A percentile compares a stretch with the other conserved stretches of the same genome.
Conservation (phyloP, 495 filamentous ascomycete species). For the Aspergillus homomorphus region DNA sequence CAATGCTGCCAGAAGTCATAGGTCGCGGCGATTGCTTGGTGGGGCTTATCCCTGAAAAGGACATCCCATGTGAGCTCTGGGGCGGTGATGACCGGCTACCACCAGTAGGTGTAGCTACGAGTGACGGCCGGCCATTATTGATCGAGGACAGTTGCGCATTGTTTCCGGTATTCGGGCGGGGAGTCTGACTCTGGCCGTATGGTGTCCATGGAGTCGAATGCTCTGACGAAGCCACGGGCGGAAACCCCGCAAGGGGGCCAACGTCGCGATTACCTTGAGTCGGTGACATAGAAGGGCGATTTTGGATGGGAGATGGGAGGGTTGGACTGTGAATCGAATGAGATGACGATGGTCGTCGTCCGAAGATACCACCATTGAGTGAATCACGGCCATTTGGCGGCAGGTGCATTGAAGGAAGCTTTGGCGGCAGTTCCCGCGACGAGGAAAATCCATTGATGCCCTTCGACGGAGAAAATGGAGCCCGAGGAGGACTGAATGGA, state of each 20-base stretch:
- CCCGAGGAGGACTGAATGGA: slow-evolving; percentile 36
- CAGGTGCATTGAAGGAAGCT: slow-evolving; percentile 33
- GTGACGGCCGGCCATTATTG: slow-evolving; percentile 22
- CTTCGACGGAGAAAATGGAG: slow-evolving; percentile 41
- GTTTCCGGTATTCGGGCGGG: slow-evolving; percentile 29
- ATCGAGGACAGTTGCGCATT: slow-evolving; percentile 35
- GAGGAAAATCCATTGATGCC: slow-evolving; percentile 27
- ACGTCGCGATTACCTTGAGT: slow-evolving; percentile 48
- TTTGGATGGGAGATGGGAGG: slow-evolving; percentile 42
- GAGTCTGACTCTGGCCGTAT: slow-evolving; percentile 34
- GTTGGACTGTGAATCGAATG: slow-evolving; percentile 40
- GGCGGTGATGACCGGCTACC: slow-evolving; percentile 42
- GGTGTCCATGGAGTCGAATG: slow-evolving; percentile 34
- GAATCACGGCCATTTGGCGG: slow-evolving; percentile 27
- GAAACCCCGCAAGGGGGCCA: slow-evolving; percentile 45
- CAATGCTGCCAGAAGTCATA: slow-evolving; percentile 43
- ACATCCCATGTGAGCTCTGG: slow-evolving; percentile 52
- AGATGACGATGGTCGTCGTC: slow-evolving; percentile 45
- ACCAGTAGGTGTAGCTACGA: slow-evolving; percentile 29
- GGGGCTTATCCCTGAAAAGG: slow-evolving; percentile 67
- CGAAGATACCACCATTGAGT: slow-evolving; percentile 28
- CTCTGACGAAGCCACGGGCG: slow-evolving; percentile 28
- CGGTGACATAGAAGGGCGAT: slow-evolving; percentile 49
- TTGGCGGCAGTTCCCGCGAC: slow-evolving; percentile 26
- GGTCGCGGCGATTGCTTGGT: slow-evolving; percentile 65